Conservation (phyloP, 176 grass and related monocot species). For the Carex kokanica region DNA sequence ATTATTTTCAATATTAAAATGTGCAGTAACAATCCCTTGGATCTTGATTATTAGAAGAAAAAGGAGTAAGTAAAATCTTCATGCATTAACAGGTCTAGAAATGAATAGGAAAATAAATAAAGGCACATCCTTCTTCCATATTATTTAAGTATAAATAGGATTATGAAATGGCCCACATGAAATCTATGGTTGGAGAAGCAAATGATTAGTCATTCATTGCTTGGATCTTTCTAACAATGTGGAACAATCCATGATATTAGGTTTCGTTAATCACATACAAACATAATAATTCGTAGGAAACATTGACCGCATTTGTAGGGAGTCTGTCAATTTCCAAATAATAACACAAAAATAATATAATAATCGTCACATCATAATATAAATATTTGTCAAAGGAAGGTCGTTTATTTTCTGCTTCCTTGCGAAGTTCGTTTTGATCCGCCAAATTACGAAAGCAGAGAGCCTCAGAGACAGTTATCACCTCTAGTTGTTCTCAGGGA, state of each 20-base stretch:
- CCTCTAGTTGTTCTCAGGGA: too few relatives aligned
- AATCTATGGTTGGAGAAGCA: conserved; percentile 4
- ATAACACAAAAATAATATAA: too few relatives aligned
- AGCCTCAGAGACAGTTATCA: neutral
- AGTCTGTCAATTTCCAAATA: neutral
- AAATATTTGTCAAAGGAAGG: neutral
- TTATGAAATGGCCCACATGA: conserved; percentile 8
- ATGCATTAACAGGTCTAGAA: neutral
- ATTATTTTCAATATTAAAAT: neutral
- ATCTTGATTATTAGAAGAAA: neutral
- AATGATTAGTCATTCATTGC: conserved; percentile 24
- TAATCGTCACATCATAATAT: neutral
- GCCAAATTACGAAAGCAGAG: neutral
- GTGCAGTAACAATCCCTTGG: neutral
- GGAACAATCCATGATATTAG: conserved; percentile 20
- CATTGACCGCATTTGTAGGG: conserved; percentile 13
- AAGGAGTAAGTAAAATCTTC: neutral
- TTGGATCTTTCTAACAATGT: conserved; percentile 8
- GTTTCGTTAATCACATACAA: conserved; percentile 5
- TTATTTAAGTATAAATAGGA: conserved; percentile 3
- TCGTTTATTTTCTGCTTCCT: neutral
- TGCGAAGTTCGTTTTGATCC: neutral
- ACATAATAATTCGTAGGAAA: conserved; percentile 7
- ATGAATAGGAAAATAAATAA: neutral
- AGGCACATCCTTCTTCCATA: neutral